Percentiles rank a stretch among this genome's conserved stretches.
Evolutionary conservation across 345 rosid genomes (phyloP).

Genomic region (Crucihimalaya himalaica): DNA sequence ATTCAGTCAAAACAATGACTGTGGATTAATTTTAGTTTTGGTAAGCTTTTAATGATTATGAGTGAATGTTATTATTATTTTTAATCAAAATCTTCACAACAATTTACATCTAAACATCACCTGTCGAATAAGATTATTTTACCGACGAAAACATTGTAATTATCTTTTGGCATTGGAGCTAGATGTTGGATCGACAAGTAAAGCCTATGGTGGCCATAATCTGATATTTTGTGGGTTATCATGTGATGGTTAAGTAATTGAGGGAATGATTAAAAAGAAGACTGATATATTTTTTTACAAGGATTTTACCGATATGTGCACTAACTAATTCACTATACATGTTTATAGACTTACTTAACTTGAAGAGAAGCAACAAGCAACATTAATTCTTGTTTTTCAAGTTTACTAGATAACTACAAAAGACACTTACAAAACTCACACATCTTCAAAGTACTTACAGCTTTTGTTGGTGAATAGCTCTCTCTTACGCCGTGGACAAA

Average conservation of each 20-base stretch:
- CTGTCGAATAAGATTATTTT: too few relatives aligned
- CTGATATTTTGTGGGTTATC: not conserved
- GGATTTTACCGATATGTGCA: constrained; percentile 11
- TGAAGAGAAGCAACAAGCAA: too few relatives aligned
- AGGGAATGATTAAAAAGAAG: too few relatives aligned
- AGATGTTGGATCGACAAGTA: constrained; percentile 19
- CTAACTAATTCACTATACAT: constrained; percentile 12
- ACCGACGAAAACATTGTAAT: too few relatives aligned
- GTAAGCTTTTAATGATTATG: not conserved
- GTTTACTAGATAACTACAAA: constrained; percentile 4
- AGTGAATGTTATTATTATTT: not conserved
- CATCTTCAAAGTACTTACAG: constrained; percentile 19
- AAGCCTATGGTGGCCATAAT: not conserved
- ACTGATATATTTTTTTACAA: too few relatives aligned
- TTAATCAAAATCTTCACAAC: too few relatives aligned
- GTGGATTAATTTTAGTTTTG: not conserved
- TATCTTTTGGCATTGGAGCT: too few relatives aligned
- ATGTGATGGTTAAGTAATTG: too few relatives aligned
- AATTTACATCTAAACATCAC: too few relatives aligned
- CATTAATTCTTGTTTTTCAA: not conserved
- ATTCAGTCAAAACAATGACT: not conserved
- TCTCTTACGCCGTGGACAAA: constrained; percentile 49
- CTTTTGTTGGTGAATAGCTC: not conserved
- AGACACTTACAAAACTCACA: constrained; percentile 16
- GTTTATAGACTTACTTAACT: not conserved